Conservation (phyloP, 2,329 filamentous ascomycete genomes). For the Trichoderma sp. region DNA sequence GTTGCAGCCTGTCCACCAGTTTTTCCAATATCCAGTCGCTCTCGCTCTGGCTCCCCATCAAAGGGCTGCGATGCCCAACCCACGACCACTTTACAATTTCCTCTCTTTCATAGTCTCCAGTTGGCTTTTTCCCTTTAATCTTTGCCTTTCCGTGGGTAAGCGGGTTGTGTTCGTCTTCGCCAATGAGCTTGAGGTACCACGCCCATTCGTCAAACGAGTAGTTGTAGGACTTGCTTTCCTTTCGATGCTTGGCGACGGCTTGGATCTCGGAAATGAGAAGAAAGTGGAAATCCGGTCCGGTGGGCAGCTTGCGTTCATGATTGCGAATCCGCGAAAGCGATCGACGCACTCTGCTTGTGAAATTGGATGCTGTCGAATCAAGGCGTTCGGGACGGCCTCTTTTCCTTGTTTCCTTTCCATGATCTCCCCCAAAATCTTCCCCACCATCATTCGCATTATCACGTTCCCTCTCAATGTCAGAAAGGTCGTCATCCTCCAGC, state of each 20-base stretch:
- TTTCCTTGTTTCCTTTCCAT: neutral
- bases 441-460: neutral
- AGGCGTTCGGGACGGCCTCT: neutral
- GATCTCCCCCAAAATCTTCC: neutral
- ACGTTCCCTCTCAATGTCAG: neutral
- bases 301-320: slow-evolving; percentile 2
- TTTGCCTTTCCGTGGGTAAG: slow-evolving; percentile 1
- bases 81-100: slow-evolving; percentile 17
- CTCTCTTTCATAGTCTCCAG: neutral
- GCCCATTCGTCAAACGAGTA: slow-evolving; percentile 88
- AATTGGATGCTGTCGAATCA: neutral
- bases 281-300: slow-evolving; percentile 15
- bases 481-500: slow-evolving; percentile 5
- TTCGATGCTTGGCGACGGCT: slow-evolving; percentile 1
- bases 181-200: slow-evolving; percentile 69
- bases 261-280: slow-evolving; percentile 21
- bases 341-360: slow-evolving; percentile 4
- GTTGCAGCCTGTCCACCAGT: slow-evolving; percentile 9
- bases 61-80: slow-evolving; percentile 19
- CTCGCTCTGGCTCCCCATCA: slow-evolving; percentile 18
- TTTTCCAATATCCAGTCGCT: slow-evolving; percentile 23
- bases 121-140: neutral
- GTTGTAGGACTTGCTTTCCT: slow-evolving; percentile 43
- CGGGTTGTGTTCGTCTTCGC: slow-evolving; percentile 17
- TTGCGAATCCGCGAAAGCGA: slow-evolving; percentile 15